Evolutionary conservation across 2,329 filamentous ascomycete genomes (phyloP).

Genomic region (Penicillium sp.): DNA sequence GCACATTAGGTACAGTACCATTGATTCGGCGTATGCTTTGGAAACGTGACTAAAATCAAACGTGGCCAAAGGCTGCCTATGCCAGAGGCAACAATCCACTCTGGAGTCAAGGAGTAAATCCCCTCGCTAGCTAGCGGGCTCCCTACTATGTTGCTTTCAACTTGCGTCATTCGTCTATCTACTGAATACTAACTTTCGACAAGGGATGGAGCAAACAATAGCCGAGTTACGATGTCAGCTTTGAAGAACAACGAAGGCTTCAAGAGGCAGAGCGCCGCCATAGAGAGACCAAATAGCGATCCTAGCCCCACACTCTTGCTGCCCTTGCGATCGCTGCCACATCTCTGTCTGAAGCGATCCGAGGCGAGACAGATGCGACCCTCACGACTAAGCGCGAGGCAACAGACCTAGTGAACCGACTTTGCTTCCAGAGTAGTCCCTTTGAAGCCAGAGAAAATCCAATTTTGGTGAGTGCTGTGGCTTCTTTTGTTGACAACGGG

Average conservation of each 20-base stretch:
- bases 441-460: slow-evolving; percentile 9
- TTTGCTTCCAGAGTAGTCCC: slow-evolving; percentile 7
- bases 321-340: background rate
- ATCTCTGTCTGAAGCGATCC: slow-evolving; percentile 24
- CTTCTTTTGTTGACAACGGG: slow-evolving; percentile 7
- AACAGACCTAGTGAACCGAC: slow-evolving; percentile 25
- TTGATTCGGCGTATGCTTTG: slow-evolving; percentile 4
- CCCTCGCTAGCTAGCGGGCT: slow-evolving; percentile 7
- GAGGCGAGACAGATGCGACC: slow-evolving; percentile 30
- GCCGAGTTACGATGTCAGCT: background rate
- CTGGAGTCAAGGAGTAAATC: slow-evolving; percentile 7
- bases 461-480: slow-evolving; percentile 10
- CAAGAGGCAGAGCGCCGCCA: slow-evolving; percentile 6
- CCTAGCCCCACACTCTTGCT: background rate
- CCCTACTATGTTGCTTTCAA: slow-evolving; percentile 5
- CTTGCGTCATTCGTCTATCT: slow-evolving; percentile 1
- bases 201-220: slow-evolving; percentile 5
- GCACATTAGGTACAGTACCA: slow-evolving; percentile 12
- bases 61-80: background rate
- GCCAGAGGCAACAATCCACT: slow-evolving; percentile 5
- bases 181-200: slow-evolving; percentile 5
- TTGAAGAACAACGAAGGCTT: slow-evolving; percentile 8
- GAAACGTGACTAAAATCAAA: slow-evolving; percentile 2
- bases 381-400: slow-evolving; percentile 33
- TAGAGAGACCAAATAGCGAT: slow-evolving; percentile 2